Conservation (phyloP, 306 rosid species). For the Citrullus colocynthis region DNA sequence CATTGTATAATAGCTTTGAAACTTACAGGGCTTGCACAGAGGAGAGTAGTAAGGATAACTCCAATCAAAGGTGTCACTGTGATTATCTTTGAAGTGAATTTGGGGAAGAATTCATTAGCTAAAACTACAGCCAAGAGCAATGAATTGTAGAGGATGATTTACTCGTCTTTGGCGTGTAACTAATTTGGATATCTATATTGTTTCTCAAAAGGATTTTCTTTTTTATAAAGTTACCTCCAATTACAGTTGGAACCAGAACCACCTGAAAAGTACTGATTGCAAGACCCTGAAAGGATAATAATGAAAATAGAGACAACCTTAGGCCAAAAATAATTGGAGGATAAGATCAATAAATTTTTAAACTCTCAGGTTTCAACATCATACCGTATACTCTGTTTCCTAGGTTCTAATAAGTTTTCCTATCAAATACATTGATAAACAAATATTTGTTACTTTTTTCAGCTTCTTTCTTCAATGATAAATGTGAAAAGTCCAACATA, state of each 20-base stretch:
- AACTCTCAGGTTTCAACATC: not conserved
- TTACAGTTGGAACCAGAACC: constrained; percentile 72
- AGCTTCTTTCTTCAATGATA: not conserved
- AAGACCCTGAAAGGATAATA: constrained; percentile 47
- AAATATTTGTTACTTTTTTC: not conserved
- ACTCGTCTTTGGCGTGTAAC: not conserved
- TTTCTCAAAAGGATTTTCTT: not conserved
- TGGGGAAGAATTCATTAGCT: constrained; percentile 87
- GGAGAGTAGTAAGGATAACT: constrained; percentile 82
- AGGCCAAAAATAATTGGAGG: not conserved
- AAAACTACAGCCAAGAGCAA: constrained; percentile 50
- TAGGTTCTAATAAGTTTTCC: too few relatives aligned
- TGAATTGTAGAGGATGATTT: not conserved
- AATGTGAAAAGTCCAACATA: not conserved
- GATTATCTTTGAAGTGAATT: constrained; percentile 77
- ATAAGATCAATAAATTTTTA: not conserved
- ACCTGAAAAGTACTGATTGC: constrained; percentile 95
- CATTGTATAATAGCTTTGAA: not conserved
- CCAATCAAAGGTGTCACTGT: constrained; percentile 67
- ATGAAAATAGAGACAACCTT: constrained; percentile 1
- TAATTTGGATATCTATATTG: not conserved
- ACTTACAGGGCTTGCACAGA: constrained; percentile 92
- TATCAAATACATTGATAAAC: too few relatives aligned
- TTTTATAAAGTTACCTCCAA: constrained; percentile 66
- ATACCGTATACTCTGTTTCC: too few relatives aligned